Evolutionary conservation across 768 basidiomycete species (phyloP), one percentile per base, ranked within the genome.

Genomic region (Macrocybe gigantea): DNA sequence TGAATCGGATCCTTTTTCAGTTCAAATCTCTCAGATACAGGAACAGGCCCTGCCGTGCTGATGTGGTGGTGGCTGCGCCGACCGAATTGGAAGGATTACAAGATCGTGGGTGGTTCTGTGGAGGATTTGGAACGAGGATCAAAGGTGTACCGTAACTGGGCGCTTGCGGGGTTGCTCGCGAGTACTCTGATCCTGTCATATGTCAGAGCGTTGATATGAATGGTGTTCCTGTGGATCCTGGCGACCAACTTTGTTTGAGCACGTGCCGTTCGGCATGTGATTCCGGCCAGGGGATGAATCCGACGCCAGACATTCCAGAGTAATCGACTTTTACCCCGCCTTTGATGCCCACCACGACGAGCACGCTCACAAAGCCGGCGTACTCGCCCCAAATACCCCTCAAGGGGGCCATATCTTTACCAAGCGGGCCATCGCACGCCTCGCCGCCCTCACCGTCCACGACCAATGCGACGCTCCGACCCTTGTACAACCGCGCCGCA

Each of bases 401-500:
- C 41, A 77, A 72, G 58, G 66, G 62, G 12, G 47, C 53, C 36
- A 42, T 54, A 36, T 52, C 51, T 9, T 38, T 54, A 33, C 41
- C 53, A 12, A 38, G 49, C 14, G 50, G 13, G 30, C 32, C 47
- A 15, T 41, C 41, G 7, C 30, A 49, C 9, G 41, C 53, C 1
- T 51, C 55, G n/a, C 51, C 62, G 13, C 40, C 57, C 32, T 45
- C 61, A 13, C 13, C 61, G 14, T 56, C 62, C 13, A 59, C 70
- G 8, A 64, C 73, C 0, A 64, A 67, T 6, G 71, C 77, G 5
- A 80, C 82, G 4, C 67, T 92, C 32, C 78, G 83, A 37, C 78
- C 84, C 7, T 70, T 92, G 42, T 90, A 92, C 66, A 73, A 77
- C 58, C 82, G 85, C 47, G 89, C 90, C 22, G 82, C 85, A 38